Evolutionary conservation across 805 yeast species (phyloP).

Genomic region (Saccharomycopsis schoenii): DNA sequence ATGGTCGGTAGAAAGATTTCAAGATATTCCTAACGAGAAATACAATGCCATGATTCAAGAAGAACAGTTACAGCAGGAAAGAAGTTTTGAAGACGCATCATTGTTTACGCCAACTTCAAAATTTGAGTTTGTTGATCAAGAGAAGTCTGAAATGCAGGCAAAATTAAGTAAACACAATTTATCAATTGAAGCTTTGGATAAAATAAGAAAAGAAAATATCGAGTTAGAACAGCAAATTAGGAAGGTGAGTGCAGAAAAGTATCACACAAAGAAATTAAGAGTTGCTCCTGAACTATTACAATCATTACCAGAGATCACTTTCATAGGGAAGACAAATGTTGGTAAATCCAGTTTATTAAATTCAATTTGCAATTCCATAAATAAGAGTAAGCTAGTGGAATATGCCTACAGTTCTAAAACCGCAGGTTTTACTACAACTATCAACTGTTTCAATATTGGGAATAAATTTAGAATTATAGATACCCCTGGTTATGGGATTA

Average conservation of each 20-base stretch:
- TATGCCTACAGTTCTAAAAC: constrained; percentile 46
- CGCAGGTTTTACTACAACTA: constrained; percentile 49
- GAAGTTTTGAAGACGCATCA: neutral
- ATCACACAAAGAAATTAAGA: constrained; percentile 13
- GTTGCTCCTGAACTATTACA: constrained; percentile 3
- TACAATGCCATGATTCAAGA: constrained; percentile 20
- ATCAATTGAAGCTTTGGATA: neutral
- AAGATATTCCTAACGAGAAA: constrained; percentile 49
- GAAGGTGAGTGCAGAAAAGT: neutral
- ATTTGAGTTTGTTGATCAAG: neutral
- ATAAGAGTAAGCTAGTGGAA: constrained; percentile 23
- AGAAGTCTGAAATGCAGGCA: neutral
- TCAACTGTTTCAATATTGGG: constrained; percentile 60
- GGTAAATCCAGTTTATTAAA: constrained; percentile 79
- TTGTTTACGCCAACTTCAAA: neutral
- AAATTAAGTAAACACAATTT: too few relatives aligned
- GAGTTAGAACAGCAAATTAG: neutral
- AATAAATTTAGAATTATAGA: constrained; percentile 61
- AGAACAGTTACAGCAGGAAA: neutral
- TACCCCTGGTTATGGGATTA: constrained; percentile 84
- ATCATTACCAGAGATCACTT: constrained; percentile 58
- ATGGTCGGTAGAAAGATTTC: constrained; percentile 48
- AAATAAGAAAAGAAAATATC: neutral
- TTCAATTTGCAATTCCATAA: constrained; percentile 37
- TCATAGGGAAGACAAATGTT: constrained; percentile 76